Evolutionary conservation across 1,139 yeast species (phyloP), one percentile per base, ranked within the genome.

Genomic region (Yamadazyma taylorii): DNA sequence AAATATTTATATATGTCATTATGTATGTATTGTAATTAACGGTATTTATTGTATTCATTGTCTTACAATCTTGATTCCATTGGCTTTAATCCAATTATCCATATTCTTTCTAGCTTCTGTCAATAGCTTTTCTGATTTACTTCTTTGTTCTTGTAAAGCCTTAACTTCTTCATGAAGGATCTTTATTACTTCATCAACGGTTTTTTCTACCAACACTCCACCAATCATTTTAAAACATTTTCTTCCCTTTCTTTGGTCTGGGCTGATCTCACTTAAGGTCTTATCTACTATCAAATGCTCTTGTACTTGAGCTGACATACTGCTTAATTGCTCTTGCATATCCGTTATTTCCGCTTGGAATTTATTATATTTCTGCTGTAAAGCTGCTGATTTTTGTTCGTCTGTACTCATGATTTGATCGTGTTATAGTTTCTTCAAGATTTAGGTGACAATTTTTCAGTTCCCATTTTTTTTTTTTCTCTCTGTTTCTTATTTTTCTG

Each of bases 141-240:
- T 63, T 30, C 73, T 67, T 12, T 82, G 72, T 10, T 60, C 59
- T n/a, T 56, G 52, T 41, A 74, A 63, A 54, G 56, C 59, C 74
- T 42, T 65, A 58, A 47, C 70, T 60, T 89, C 95, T 17, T 75
- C 70, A 41, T 75, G 71, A 39, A 94, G 66, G 10, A 85, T 73
- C 33, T 85, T 85, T 13, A 75, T 63, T 6, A 90, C 95, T 33
- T 87, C 89, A 24, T 75, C 81, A 3, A 89, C 92, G 5, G 80
- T 74, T 48, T 86, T 84, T 55, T 90, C 95, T 17, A 90, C 86
- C 34, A 94, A 70, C 1, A 92, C 96, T 4, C 96, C 95, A 12
- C 97, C 97, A 29, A 92, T 77, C 96, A 92, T 88, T 56, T 95
- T 80, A 65, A 81, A 90, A 54, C 97, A 89, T 53, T 82, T 83